Base-by-base conservation (phyloP, 352 stramenopile species). In the Halophytophthora batemanensis region DNA sequence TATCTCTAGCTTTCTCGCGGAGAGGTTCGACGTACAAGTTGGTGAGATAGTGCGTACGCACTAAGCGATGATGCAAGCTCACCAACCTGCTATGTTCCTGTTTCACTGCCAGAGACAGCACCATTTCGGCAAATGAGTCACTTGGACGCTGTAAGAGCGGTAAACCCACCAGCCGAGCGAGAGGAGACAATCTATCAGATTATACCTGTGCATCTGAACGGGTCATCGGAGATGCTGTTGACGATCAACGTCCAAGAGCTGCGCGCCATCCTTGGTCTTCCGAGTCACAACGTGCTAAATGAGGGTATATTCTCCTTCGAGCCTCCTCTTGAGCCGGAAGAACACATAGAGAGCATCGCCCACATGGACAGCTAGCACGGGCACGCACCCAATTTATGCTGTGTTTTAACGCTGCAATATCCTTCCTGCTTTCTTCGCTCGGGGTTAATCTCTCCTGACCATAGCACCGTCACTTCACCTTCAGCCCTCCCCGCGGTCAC, bases 31-130 rank as follows among this genome's bases (percentile, higher is more conserved):
- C 1, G 23, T 65, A 1, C 36, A 48, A 21, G 50, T 48, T 33
- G 57, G 51, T 1, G 39, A 61, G 4, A 53, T 61, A 18, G 39
- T 45, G 15, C 50, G 21, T 7, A 59, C 57, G 6, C 51, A 50
- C 22, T 60, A 45, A 39, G 39, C 45, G 0, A 44, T 56, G 22
- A 56, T n/a, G 17, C 50, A 56, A 36, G 36, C 46, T 3, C 50
- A 39, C 15, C 39, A 59, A 17, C 38, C 50, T 12, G 50, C 5
- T 50, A 39, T 22, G 13, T 40, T 15, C 15, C 2, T 7, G 43
- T 53, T 8, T 43, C 4, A 6, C 1, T 49, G 2, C 45, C 45
- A 7, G 34, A 43, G 2, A 35, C 1, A 3, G 25, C 45, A 6
- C 53, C 45, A 6, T 50, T 60, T 40, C 14, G 44, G 3, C 53